phyloP scores from a whole-genome alignment of 2,329 filamentous ascomycete genomes.

The Colletotrichum trifolii region DNA sequence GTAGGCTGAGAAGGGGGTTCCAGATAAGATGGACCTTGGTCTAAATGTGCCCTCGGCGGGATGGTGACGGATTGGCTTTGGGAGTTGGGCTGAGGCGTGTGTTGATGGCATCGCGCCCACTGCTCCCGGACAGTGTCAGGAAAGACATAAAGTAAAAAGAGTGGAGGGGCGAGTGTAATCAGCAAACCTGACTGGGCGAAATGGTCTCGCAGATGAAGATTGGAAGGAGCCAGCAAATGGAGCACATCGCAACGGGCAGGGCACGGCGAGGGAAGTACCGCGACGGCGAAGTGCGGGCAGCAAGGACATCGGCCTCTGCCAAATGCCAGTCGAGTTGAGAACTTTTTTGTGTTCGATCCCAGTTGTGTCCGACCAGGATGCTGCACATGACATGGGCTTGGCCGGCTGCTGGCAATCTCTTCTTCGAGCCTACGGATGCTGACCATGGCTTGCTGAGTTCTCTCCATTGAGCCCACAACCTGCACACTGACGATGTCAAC shows the following conservation, averaged over 20 bases:
- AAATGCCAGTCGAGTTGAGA: not conserved
- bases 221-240: slow-evolving; percentile 6
- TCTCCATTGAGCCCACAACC: slow-evolving; percentile 13
- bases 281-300: not conserved
- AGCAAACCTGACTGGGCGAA: slow-evolving; percentile 12
- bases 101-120: slow-evolving; percentile 23
- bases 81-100: not conserved
- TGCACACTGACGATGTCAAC: slow-evolving; percentile 26
- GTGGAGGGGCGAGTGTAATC: slow-evolving; percentile 13
- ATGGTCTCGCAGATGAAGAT: not conserved
- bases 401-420: not conserved
- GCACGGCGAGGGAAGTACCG: slow-evolving; percentile 12
- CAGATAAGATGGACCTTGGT: too few relatives aligned
- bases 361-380: not conserved
- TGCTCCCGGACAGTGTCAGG: slow-evolving; percentile 29
- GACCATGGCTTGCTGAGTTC: slow-evolving; percentile 9
- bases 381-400: too few relatives aligned
- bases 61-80: not conserved
- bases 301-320: not conserved
- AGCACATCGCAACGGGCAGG: slow-evolving; percentile 4
- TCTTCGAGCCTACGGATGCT: not conserved
- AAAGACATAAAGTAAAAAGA: slow-evolving; percentile 32
- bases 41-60: too few relatives aligned
- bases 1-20: too few relatives aligned
- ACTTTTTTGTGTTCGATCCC: not conserved